These are phyloP conservation scores for Solanum tacnaense DNA, from an alignment of 257 asterid genomes.

Conservation along the genomic window DNA sequence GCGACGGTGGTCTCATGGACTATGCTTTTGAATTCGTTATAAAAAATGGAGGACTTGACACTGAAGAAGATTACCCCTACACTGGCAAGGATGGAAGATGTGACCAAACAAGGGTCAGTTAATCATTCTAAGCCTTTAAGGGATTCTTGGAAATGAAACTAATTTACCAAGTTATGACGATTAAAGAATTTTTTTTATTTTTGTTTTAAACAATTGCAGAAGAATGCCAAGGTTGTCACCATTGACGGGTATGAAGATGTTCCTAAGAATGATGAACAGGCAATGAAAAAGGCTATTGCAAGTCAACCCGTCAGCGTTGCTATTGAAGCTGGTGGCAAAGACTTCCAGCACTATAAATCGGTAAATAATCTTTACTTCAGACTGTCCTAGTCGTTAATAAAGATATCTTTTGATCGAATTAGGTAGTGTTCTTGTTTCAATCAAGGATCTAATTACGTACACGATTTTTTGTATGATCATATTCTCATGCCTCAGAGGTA, in stretches of 20 bases:
- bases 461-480: neutral
- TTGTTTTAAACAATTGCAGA: slow-evolving; percentile 22
- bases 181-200: neutral
- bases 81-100: slow-evolving; percentile 22
- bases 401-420: neutral
- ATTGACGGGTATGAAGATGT: slow-evolving; percentile 58
- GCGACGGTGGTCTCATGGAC: slow-evolving; percentile 42
- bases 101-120: slow-evolving; percentile 23
- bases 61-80: slow-evolving; percentile 34
- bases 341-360: slow-evolving; percentile 51
- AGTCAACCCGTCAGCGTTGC: slow-evolving; percentile 56
- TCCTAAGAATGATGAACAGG: slow-evolving; percentile 23
- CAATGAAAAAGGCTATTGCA: slow-evolving; percentile 44
- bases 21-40: slow-evolving; percentile 29
- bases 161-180: neutral
- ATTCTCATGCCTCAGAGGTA: neutral
- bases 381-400: neutral
- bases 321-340: slow-evolving; percentile 63
- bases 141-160: neutral
- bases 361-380: slow-evolving; percentile 16
- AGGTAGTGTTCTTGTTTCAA: neutral
- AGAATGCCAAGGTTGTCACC: slow-evolving; percentile 56
- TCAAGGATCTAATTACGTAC: neutral
- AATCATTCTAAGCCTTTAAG: neutral
- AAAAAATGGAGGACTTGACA: slow-evolving; percentile 30